phyloP scores from a whole-genome alignment of 2,329 filamentous ascomycete species.

The Neonectria hederae region DNA sequence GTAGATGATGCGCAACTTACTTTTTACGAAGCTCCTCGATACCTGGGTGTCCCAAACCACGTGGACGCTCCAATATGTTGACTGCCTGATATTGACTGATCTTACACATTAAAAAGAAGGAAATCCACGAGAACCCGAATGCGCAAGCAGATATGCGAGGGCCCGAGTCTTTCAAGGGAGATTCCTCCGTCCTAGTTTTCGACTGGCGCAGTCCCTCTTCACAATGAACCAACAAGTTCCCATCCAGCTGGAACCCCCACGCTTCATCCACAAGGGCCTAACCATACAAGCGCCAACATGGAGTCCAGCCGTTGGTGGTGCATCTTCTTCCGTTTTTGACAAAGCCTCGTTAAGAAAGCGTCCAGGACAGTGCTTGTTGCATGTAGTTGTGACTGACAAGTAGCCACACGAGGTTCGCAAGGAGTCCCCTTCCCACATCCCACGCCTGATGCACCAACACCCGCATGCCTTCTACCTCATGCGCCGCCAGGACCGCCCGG shows the following conservation, averaged over 20 bases:
- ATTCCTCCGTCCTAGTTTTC: conserved; percentile 1
- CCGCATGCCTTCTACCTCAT: not conserved
- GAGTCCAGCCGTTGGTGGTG: conserved; percentile 1
- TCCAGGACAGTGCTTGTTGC: not conserved
- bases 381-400: not conserved
- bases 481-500: not conserved
- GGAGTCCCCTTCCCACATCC: not conserved
- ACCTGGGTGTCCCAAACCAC: not conserved
- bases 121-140: conserved; percentile 5
- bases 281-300: conserved; percentile 24
- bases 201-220: not conserved
- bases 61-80: conserved; percentile 1
- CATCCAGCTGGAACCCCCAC: conserved; percentile 25
- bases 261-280: conserved; percentile 19
- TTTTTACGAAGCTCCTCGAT: not conserved
- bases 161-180: not conserved
- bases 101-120: not conserved
- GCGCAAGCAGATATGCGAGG: conserved; percentile 17
- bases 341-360: conserved; percentile 8
- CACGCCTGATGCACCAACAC: not conserved
- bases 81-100: not conserved
- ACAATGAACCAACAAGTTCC: conserved; percentile 10
- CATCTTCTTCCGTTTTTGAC: conserved; percentile 26
- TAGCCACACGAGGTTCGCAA: not conserved
- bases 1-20: not conserved